A percentile compares a stretch with the other conserved stretches of the same genome.
phyloP scores from a whole-genome alignment of 2,329 filamentous ascomycete genomes.

The Aspergillus glaucus region DNA sequence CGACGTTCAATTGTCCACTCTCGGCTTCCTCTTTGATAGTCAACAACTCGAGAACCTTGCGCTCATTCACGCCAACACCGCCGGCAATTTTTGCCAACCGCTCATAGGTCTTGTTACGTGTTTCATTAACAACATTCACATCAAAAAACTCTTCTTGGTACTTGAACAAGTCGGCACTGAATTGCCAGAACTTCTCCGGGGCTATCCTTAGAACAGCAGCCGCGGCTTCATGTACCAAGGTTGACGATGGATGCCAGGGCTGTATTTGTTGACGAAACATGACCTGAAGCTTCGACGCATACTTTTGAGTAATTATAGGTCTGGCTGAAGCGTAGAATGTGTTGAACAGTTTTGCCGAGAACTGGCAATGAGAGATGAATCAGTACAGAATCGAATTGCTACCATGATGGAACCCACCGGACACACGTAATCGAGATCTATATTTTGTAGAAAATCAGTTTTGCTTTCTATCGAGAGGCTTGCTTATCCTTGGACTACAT shows the following conservation, averaged over 20 bases:
- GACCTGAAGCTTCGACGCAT: constrained; percentile 58
- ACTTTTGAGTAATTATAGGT: constrained; percentile 57
- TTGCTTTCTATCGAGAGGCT: neutral
- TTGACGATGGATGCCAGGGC: constrained; percentile 88
- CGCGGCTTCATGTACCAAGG: constrained; percentile 65
- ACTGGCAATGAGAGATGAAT: constrained; percentile 33
- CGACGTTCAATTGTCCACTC: constrained; percentile 66
- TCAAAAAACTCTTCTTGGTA: constrained; percentile 78
- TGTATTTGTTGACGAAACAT: constrained; percentile 90
- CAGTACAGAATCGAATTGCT: constrained; percentile 2
- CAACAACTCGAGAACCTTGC: constrained; percentile 63
- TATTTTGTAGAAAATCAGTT: constrained; percentile 1
- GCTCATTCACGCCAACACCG: constrained; percentile 61
- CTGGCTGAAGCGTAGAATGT: constrained; percentile 63
- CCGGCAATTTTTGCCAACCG: constrained; percentile 69
- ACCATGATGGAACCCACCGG: constrained; percentile 42
- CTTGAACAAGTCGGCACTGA: constrained; percentile 62
- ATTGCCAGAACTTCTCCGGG: constrained; percentile 72
- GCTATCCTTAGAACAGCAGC: constrained; percentile 69
- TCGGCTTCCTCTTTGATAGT: constrained; percentile 62
- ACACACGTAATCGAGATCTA: constrained; percentile 84
- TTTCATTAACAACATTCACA: constrained; percentile 73
- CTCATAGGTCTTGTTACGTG: constrained; percentile 74
- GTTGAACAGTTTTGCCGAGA: constrained; percentile 67
- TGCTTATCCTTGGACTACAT: constrained; percentile 9